Evolutionary conservation across 2,329 filamentous ascomycete genomes (phyloP).

Genomic region (Pseudocercospora macadamiae): DNA sequence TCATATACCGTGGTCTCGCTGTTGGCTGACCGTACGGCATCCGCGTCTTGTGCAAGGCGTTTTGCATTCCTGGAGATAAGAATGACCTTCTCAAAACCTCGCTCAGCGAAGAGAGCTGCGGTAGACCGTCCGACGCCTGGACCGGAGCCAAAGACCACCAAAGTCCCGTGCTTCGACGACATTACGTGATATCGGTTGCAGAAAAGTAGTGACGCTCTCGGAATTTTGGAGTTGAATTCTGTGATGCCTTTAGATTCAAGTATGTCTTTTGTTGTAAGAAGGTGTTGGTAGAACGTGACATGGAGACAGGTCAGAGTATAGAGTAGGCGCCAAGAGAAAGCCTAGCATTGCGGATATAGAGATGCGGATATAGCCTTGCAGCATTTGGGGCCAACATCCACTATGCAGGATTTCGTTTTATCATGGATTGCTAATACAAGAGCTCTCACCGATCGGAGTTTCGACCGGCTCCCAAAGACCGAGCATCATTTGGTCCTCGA

Average conservation of each 20-base stretch:
- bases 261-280: too few species aligned
- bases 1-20: conserved; percentile 40
- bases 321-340: too few species aligned
- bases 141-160: conserved; percentile 36
- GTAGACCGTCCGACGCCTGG: conserved; percentile 35
- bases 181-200: conserved; percentile 11
- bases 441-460: background rate
- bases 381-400: too few species aligned
- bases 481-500: background rate
- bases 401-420: background rate
- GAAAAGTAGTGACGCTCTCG: too few species aligned
- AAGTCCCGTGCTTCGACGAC: conserved; percentile 23
- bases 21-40: conserved; percentile 19
- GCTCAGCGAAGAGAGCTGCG: conserved; percentile 32
- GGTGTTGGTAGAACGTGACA: too few species aligned
- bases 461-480: background rate
- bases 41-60: conserved; percentile 30
- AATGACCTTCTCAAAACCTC: conserved; percentile 32
- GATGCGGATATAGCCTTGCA: background rate
- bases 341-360: background rate
- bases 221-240: too few species aligned
- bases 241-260: too few species aligned
- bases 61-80: conserved; percentile 30
- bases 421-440: background rate
- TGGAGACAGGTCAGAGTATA: too few species aligned